phyloP scores from a whole-genome alignment of 2,329 filamentous ascomycete species.

The Botrytis elliptica region DNA sequence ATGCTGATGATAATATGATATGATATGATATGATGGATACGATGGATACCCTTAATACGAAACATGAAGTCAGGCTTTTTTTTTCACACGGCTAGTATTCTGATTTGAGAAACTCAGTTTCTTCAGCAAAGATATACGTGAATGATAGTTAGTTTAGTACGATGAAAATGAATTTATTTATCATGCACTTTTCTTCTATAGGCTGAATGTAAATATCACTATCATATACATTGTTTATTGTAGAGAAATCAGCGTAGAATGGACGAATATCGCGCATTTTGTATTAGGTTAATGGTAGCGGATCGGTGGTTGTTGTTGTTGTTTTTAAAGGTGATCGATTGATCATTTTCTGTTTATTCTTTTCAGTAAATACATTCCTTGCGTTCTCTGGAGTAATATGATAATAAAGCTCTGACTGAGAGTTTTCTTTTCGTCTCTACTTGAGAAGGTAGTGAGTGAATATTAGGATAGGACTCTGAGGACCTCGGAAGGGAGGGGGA shows the following conservation, averaged over 20 bases:
- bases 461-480: no score
- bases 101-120: not conserved
- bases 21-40: not conserved
- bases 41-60: not conserved
- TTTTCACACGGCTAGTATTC: not conserved
- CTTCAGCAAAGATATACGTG: not conserved
- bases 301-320: no score
- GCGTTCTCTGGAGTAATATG: not conserved
- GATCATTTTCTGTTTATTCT: no score
- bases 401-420: no score
- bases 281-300: not conserved
- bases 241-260: not conserved
- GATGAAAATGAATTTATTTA: not conserved
- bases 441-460: no score
- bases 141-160: not conserved
- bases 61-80: not conserved
- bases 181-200: not conserved
- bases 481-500: no score
- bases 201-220: no score
- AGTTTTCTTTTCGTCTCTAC: not conserved
- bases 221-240: no score
- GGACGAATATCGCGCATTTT: not conserved
- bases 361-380: not conserved
- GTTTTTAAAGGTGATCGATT: no score
- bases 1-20: constrained; percentile 7